Base-by-base conservation (phyloP, 345 rosid genomes). In the Eucalyptus fibrosa region DNA sequence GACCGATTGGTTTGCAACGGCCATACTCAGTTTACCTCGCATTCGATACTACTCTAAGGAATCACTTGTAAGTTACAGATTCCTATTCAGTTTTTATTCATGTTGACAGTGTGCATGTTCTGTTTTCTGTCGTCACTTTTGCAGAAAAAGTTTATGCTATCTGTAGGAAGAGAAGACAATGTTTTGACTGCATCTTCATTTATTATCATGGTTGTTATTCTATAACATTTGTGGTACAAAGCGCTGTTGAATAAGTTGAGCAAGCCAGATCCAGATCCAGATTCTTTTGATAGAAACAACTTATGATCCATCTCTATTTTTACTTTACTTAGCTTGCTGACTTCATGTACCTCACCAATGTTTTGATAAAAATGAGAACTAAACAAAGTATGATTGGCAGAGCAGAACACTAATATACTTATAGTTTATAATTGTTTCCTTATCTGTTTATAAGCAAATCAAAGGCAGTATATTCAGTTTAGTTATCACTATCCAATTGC, bases 1-100 rank as follows among this genome's bases (percentile, higher is more conserved):
- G 86, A 93, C 95, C 12, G 96, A 97, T 92, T 97, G 99, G 99
- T 94, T 96, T 92, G 96, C 99, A 6, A 95, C 96, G 55, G 82
- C 90, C 50, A 90, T 96, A 59, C 96, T 97, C 86, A 89, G 92
- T 77, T 94, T 97, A 90, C 99, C 99, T 88, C 96, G 99, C 91
- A 95, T 97, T 92, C 94, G 94, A 88, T 97, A 95, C 93, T 90
- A 96, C 89, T 92, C 98, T 85, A 96, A 94, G 94, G 99, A 97
- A 89, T 90, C 99, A 90, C 90, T 97, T 96, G 99, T 97, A 96
- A 91, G 91, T 67, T 21, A 51, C 37, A 55, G 85, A 49, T 86
- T 91, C 60, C 91, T 17, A 13, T 3, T 30, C 18, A 6, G 14
- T 51, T 49, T 14, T 53, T 51, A 59, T 50, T 17, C 30, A 19